Percentiles rank a stretch among this genome's conserved stretches.
Conservation (phyloP, 1,139 yeast genomes). For the Taphrina confusa region DNA sequence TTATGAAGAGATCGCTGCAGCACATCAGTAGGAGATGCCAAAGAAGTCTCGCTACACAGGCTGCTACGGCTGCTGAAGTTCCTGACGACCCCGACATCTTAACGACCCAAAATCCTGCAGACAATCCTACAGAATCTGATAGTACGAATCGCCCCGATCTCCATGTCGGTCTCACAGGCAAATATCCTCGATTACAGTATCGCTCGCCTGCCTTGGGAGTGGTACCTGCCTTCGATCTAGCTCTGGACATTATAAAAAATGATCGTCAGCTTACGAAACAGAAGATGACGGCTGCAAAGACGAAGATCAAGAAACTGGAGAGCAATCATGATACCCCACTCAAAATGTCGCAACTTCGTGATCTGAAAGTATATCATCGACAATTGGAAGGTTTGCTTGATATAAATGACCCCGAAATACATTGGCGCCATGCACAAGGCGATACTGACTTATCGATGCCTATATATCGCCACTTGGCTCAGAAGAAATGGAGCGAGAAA, state of each 20-base stretch:
- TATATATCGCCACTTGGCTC: conserved; percentile 69
- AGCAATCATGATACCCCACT: background rate
- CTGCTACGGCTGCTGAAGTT: conserved; percentile 17
- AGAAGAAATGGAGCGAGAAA: conserved; percentile 69
- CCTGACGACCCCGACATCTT: conserved; percentile 32
- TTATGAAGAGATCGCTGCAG: conserved; percentile 12
- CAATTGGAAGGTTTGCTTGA: conserved; percentile 39
- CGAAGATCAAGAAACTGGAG: conserved; percentile 24
- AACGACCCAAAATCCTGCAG: conserved; percentile 21
- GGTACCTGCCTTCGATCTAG: conserved; percentile 39
- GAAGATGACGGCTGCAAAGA: conserved; percentile 12
- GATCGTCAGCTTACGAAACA: conserved; percentile 37
- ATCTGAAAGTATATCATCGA: conserved; percentile 26
- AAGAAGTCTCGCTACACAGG: conserved; percentile 1
- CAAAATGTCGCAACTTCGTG: conserved; percentile 9
- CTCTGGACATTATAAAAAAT: conserved; percentile 36
- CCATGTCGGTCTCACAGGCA: background rate
- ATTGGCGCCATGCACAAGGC: conserved; percentile 38
- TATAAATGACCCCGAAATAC: conserved; percentile 40
- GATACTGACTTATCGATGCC: conserved; percentile 69
- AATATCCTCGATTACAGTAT: conserved; percentile 33
- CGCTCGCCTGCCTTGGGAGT: conserved; percentile 38
- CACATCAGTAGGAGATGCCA: conserved; percentile 7
- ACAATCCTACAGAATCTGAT: background rate
- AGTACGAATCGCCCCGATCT: background rate